phyloP scores from a whole-genome alignment of 208 protist genomes.

The Trypanosoma scelopori region DNA sequence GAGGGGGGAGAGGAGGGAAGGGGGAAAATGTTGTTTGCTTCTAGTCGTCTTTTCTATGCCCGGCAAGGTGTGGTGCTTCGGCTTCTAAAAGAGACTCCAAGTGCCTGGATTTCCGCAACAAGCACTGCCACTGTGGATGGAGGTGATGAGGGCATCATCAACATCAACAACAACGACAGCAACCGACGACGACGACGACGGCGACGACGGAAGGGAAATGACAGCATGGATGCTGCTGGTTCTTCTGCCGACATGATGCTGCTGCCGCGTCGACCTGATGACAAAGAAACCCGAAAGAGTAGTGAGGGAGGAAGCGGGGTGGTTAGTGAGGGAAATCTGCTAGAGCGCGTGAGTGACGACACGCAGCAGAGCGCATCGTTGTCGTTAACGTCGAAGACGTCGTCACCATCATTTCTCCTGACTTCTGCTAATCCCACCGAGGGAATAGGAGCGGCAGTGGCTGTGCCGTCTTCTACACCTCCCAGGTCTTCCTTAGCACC shows the following conservation, averaged over 20 bases:
- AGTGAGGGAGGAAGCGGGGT: neutral
- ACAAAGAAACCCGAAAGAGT: neutral
- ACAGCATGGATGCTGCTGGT: neutral
- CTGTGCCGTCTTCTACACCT: too few relatives aligned
- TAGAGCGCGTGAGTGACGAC: too few relatives aligned
- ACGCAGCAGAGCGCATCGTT: too few relatives aligned
- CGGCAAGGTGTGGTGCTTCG: slow-evolving; percentile 5
- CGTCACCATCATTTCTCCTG: neutral
- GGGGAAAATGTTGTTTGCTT: slow-evolving; percentile 5
- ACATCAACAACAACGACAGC: neutral
- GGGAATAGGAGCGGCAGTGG: neutral
- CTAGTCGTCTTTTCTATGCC: neutral
- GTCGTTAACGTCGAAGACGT: too few relatives aligned
- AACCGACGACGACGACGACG: neutral
- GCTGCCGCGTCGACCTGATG: neutral
- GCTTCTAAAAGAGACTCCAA: neutral
- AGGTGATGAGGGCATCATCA: neutral
- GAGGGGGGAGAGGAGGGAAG: too few relatives aligned
- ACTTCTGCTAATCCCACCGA: neutral
- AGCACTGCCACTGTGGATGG: neutral
- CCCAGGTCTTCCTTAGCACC: neutral
- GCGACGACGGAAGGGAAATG: neutral
- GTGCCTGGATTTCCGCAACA: neutral
- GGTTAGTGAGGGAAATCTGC: too few relatives aligned
- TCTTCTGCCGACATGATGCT: too few relatives aligned